These are phyloP conservation scores for Canariomyces notabilis DNA, from an alignment of 2,329 filamentous ascomycete genomes.

Conservation along the genomic window DNA sequence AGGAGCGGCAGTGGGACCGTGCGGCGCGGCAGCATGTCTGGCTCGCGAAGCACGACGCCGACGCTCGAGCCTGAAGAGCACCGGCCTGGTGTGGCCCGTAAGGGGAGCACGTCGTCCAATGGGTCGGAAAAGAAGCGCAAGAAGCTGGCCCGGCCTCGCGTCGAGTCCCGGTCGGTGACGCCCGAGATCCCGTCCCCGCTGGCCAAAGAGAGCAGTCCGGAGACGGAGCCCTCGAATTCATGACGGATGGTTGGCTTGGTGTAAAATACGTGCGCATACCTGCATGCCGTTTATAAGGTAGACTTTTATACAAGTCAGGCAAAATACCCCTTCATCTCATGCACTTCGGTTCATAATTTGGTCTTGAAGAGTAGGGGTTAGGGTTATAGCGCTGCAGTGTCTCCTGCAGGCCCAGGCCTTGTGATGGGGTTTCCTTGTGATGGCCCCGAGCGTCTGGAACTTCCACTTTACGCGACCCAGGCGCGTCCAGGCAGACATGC, in stretches of 20 bases:
- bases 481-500: not conserved
- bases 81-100: constrained; percentile 33
- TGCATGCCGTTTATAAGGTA: too few species aligned
- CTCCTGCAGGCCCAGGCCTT: too few species aligned
- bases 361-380: too few species aligned
- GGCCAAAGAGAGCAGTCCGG: constrained; percentile 37
- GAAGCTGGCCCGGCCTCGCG: constrained; percentile 42
- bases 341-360: too few species aligned
- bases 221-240: constrained; percentile 5
- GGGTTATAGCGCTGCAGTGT: too few species aligned
- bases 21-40: constrained; percentile 47
- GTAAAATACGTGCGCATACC: not conserved
- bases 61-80: constrained; percentile 43
- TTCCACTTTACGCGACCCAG: not conserved
- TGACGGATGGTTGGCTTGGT: constrained; percentile 1
- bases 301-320: not conserved
- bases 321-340: not conserved
- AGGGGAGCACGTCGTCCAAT: constrained; percentile 43
- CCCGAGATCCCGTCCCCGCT: constrained; percentile 52
- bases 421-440: too few species aligned
- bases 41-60: constrained; percentile 40
- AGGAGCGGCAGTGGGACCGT: constrained; percentile 44
- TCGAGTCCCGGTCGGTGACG: constrained; percentile 49
- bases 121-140: constrained; percentile 48
- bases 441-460: not conserved